Base-by-base conservation (phyloP, 805 yeast species). In the Naumovozyma baii region DNA sequence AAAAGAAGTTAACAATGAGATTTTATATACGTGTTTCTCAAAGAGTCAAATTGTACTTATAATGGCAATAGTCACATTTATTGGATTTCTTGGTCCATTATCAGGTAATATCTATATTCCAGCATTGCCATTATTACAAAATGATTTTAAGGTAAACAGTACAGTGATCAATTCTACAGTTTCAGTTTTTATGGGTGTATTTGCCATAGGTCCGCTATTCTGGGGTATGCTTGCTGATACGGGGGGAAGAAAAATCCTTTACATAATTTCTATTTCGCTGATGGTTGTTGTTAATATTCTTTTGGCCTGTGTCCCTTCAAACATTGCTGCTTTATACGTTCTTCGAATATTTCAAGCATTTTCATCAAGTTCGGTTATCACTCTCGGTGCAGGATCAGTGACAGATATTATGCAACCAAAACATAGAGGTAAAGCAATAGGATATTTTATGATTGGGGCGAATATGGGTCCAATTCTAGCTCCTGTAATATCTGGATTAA, bases 371-470 rank as follows among this genome's bases (percentile, higher is more conserved):
- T 80, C 90, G 2, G 95, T 87, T 0, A 94, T 87, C 56, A 76
- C 94, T 15, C 80, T 85, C 20, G 96, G 96, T 1, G 94, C 95
- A 0, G 96, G 95, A 2, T 83, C 95, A 0, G 78, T 87, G 15
- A 76, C 85, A 20, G 96, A 87, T 57, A 59, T 87, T 25, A 80
- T 71, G 44, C 68, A 74, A 7, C 78, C 80, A 15, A 68, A 73
- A 22, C 73, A 78, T 47, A 67, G 95, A 50, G 96, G 94, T 2
- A 66, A 72, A 10, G 90, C 94, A 2, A 79, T 87, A 72, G 92
- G 95, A 0, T 70, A 79, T 40, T 87, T 78, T 49, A 87, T 86
- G 68, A 60, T 87, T 46, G 96, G 96, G 0, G 94, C 95, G 0
- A 74, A 87, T 37, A 68, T 81, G 49, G 96, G 95, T 0, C 96